A percentile compares a stretch with the other conserved stretches of the same genome.
phyloP scores from a whole-genome alignment of 345 rosid genomes.

The Hibiscus tridactylites region DNA sequence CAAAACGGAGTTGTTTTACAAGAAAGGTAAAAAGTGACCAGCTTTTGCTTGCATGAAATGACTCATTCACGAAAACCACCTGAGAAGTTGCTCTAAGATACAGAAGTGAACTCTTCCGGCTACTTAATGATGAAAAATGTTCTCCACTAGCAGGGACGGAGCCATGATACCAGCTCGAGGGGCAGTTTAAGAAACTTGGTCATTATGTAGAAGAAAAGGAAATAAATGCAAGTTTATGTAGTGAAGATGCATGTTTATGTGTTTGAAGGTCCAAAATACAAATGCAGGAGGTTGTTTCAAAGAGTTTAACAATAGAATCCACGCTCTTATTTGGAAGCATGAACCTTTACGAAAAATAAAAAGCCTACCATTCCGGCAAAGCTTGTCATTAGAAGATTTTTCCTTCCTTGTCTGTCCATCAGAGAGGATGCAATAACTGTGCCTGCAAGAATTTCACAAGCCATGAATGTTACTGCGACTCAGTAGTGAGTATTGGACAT shows the following conservation, averaged over 20 bases:
- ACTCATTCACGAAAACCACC: neutral
- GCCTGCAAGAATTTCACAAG: slow-evolving; percentile 38
- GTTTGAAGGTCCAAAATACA: slow-evolving; percentile 10
- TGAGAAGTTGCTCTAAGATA: neutral
- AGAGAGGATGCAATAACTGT: slow-evolving; percentile 91
- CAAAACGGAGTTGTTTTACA: neutral
- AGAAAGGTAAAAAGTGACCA: neutral
- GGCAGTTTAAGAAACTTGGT: neutral
- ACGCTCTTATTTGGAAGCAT: neutral
- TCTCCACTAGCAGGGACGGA: neutral
- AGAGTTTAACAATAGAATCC: neutral
- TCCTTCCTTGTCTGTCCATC: slow-evolving; percentile 97
- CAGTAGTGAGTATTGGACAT: neutral
- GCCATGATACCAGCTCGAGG: too few species aligned
- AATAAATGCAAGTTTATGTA: neutral
- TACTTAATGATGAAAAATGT: neutral
- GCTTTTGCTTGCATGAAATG: neutral
- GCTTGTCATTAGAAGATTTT: slow-evolving; percentile 81
- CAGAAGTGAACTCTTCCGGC: neutral
- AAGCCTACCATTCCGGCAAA: slow-evolving; percentile 80
- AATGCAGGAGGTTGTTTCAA: neutral
- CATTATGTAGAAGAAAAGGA: neutral
- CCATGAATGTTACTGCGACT: neutral
- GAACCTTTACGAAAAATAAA: neutral
- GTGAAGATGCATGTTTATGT: neutral